Base-by-base conservation (phyloP, 805 yeast species). In the Suhomyces tanzawaensis region DNA sequence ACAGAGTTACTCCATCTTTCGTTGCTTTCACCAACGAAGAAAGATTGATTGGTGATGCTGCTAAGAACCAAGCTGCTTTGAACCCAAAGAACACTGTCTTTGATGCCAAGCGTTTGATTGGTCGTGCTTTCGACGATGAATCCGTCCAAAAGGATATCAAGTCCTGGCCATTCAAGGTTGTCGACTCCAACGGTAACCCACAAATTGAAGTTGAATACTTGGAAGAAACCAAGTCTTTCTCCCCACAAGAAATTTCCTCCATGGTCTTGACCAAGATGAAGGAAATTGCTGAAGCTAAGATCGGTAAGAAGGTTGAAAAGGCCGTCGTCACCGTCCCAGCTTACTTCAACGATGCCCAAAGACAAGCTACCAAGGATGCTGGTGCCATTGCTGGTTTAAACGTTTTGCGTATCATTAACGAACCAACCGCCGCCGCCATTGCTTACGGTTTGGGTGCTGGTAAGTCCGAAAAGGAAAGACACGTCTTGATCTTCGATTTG, bases 341-440 rank as follows among this genome's bases (percentile, higher is more conserved):
- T 59, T 69, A 69, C 60, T 69, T 69, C 58, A 69, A 69, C 57
- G 74, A 69, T 49, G 72, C 74, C 49, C 74, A 69, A 58, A 65
- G 74, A 62, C 74, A 69, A 62, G 73, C 74, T 44, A 69, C 74
- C 64, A 69, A 69, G 61, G 74, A 69, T 58, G 74, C 74, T 43
- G 74, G 74, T 69, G 69, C 72, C 62, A 69, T 69, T 59, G 63
- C 74, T 45, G 74, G 74, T 54, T 68, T 69, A 56, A 69, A 69
- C 64, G 74, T 69, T 49, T 66, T 69, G 56, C 58, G 74, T 56
- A 69, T 69, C 52, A 69, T 69, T 49, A 69, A 69, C 66, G 74
- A 69, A 63, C 74, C 74, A 57, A 89, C 96, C 48, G 96, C 96
- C 36, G 96, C 96, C 51, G 96, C 96, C 49, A 86, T 88, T 71